Evolutionary conservation across 2,329 filamentous ascomycete species (phyloP), one percentile per base, ranked within the genome.

Genomic region (Tolypocladium capitatum): DNA sequence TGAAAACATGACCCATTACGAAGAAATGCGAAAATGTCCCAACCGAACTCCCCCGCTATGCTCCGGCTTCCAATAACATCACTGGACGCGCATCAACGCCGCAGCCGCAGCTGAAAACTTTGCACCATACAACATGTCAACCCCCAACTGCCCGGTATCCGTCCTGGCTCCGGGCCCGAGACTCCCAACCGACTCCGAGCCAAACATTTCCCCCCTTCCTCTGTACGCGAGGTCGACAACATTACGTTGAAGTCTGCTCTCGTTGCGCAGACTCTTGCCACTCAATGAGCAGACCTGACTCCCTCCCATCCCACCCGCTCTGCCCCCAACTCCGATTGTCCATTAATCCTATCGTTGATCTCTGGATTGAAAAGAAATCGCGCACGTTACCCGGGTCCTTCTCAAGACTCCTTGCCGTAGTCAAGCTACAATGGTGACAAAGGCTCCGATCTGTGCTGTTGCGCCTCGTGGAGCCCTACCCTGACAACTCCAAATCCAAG

Each of bases 21-120:
- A n/a, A n/a, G n/a, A n/a, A n/a, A n/a, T n/a, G n/a, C n/a, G n/a
- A n/a, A n/a, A 14, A 24, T 27, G 8, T n/a, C 30, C 6, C 31
- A 35, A 21, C 43, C 34, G 28, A 46, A 46, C 45, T 46, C 33
- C 45, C 27, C 27, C 45, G 45, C 45, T 46, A 46, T 46, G 33
- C 43, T 35, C 32, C 21, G 14, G 16, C 5, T 27, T 18, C 16
- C 38, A 27, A 18, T 10, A n/a, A 28, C 8, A 8, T n/a, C 24
- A 24, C 14, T 41, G 16, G 21, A 28, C 8, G 16, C 38, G 7
- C n/a, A 28, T 16, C 24, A 41, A 28, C 2, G 21, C 24, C n/a
- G 16, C 18, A 4, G 21, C 24, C n/a, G 16, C 18, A 4, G 18
- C 21, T 6, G 8, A 28, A 28, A 27, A 5, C 8, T 5, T 28